Conservation (phyloP, 2,329 filamentous ascomycete species). For the Cordyceps sp. region DNA sequence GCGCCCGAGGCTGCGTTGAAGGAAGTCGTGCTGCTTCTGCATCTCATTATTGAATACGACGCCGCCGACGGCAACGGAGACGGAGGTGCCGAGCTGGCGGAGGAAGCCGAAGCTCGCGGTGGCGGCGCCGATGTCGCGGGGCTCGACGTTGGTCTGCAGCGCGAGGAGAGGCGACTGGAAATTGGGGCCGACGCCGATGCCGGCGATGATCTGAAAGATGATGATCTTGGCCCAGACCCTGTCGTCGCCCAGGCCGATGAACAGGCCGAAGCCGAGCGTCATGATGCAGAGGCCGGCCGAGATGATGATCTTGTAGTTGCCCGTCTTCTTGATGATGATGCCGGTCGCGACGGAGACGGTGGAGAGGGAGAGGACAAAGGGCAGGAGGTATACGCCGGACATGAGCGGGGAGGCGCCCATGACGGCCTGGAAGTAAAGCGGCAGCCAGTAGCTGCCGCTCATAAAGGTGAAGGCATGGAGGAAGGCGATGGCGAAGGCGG, state of each 20-base stretch:
- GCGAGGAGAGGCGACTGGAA: conserved; percentile 55
- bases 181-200: conserved; percentile 49
- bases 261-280: conserved; percentile 47
- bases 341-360: conserved; percentile 41
- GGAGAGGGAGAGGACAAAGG: conserved; percentile 51
- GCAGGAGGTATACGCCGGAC: conserved; percentile 59
- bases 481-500: conserved; percentile 50
- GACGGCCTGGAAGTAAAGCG: conserved; percentile 71
- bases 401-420: conserved; percentile 51
- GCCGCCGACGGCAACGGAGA: conserved; percentile 57
- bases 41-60: conserved; percentile 67
- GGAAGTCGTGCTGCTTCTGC: conserved; percentile 31
- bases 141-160: conserved; percentile 44
- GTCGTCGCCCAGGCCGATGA: conserved; percentile 42
- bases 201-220: conserved; percentile 45
- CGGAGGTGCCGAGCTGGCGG: conserved; percentile 50
- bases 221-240: conserved; percentile 38
- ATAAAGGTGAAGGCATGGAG: conserved; percentile 67
- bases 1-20: conserved; percentile 32
- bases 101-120: conserved; percentile 52
- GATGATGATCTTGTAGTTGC: conserved; percentile 47
- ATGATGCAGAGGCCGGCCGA: conserved; percentile 39
- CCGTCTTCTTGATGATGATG: conserved; percentile 43
- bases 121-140: conserved; percentile 49
- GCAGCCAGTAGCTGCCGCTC: conserved; percentile 62